Conservation (phyloP, 2,329 filamentous ascomycete species). For the Sporothrix schenckii region DNA sequence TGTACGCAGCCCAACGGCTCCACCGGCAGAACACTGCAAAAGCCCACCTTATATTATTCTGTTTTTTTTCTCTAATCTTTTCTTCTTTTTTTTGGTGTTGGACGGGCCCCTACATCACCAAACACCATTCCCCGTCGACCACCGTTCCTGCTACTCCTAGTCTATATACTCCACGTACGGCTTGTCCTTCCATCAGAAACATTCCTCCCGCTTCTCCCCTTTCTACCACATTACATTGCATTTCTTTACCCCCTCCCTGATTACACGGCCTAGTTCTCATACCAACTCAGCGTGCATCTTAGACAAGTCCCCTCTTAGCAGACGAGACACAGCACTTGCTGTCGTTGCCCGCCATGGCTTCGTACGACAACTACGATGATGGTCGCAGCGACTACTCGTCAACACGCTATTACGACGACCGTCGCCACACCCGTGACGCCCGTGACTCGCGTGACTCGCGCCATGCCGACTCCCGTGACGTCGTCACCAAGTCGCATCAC, state of each 20-base stretch:
- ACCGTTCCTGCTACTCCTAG: not conserved
- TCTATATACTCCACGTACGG: constrained; percentile 7
- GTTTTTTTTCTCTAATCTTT: not conserved
- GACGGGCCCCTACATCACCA: constrained; percentile 22
- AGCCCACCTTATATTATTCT: constrained; percentile 4
- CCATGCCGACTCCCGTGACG: constrained; percentile 57
- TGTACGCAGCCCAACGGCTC: constrained; percentile 10
- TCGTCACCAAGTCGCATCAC: constrained; percentile 49
- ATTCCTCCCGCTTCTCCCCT: not conserved
- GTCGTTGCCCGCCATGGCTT: constrained; percentile 44
- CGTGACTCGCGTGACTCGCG: constrained; percentile 55
- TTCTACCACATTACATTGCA: not conserved
- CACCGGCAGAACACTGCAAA: constrained; percentile 19
- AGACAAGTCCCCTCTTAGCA: not conserved
- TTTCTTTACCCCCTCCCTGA: not conserved
- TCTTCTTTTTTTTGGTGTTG: not conserved
- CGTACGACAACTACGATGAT: constrained; percentile 59
- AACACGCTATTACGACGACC: constrained; percentile 56
- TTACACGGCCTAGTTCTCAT: constrained; percentile 13
- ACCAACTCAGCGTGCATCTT: not conserved
- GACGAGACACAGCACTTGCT: constrained; percentile 21
- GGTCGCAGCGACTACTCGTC: constrained; percentile 43
- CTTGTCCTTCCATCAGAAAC: constrained; percentile 24
- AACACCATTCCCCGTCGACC: not conserved
- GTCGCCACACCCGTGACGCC: constrained; percentile 55